phyloP scores from a whole-genome alignment of 2,329 filamentous ascomycete species.

The Neopestalotiopsis rosae region DNA sequence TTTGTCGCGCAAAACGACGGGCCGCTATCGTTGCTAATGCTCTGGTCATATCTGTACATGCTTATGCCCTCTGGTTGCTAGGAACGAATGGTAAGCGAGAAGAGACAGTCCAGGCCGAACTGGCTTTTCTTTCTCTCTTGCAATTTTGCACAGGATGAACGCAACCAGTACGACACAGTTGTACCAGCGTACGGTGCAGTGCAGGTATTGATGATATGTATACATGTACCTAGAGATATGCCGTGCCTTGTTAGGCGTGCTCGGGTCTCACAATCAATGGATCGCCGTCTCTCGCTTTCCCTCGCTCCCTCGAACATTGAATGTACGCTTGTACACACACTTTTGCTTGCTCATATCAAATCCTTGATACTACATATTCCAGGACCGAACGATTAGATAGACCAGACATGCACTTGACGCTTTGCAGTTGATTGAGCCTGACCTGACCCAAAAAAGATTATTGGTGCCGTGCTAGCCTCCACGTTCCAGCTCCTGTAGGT shows the following conservation, averaged over 20 bases:
- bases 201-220: background rate
- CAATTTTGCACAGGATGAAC: background rate
- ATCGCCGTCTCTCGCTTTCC: no score
- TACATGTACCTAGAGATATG: background rate
- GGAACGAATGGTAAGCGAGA: background rate
- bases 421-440: constrained; percentile 3
- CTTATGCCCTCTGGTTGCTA: background rate
- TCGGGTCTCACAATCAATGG: background rate
- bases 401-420: background rate
- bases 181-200: background rate
- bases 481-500: background rate
- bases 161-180: background rate
- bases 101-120: background rate
- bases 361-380: no score
- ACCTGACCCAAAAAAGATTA: background rate
- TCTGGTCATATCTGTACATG: background rate
- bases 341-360: no score
- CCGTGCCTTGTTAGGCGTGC: background rate
- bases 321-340: no score
- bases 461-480: background rate
- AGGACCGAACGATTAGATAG: background rate
- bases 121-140: background rate
- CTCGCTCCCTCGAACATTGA: no score
- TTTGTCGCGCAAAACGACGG: background rate
- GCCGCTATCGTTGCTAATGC: background rate